Percentiles rank a stretch among this genome's conserved stretches.
phyloP scores from a whole-genome alignment of 768 basidiomycete genomes.

The Vararia minispora region DNA sequence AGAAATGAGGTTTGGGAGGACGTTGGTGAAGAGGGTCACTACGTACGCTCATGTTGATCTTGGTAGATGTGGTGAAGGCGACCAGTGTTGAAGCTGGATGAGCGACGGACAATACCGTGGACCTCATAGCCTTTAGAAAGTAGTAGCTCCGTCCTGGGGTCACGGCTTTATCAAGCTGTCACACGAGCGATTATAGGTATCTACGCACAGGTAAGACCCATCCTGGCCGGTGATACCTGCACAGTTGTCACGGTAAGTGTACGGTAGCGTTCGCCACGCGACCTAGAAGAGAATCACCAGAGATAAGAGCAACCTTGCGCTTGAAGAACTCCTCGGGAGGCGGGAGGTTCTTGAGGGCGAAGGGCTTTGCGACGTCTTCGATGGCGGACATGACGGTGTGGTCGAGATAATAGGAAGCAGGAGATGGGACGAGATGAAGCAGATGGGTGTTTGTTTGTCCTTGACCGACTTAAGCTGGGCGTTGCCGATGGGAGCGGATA shows the following conservation, averaged over 20 bases:
- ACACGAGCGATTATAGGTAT: slow-evolving; percentile 2
- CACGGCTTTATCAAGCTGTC: slow-evolving; percentile 4
- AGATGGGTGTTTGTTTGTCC: too few species aligned
- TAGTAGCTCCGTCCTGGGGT: slow-evolving; percentile 65
- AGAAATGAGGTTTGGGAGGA: slow-evolving; percentile 1
- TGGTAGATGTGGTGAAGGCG: slow-evolving; percentile 88
- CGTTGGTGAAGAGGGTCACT: not conserved
- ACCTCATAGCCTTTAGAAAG: slow-evolving; percentile 85
- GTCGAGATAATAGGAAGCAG: too few species aligned
- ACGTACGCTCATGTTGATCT: slow-evolving; percentile 85
- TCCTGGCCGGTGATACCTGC: slow-evolving; percentile 94
- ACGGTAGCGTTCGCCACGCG: too few species aligned
- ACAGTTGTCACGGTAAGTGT: slow-evolving; percentile 6
- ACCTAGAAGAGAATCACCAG: too few species aligned
- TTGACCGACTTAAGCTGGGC: too few species aligned
- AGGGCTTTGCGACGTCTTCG: slow-evolving; percentile 18
- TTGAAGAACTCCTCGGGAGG: slow-evolving; percentile 75
- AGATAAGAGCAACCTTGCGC: slow-evolving; percentile 90
- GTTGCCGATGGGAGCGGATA: too few species aligned
- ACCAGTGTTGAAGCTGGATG: slow-evolving; percentile 96
- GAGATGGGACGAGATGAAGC: too few species aligned
- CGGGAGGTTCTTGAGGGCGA: slow-evolving; percentile 40
- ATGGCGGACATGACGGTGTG: slow-evolving; percentile 36
- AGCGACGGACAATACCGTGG: slow-evolving; percentile 92
- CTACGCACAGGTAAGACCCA: slow-evolving; percentile 81